Conservation (phyloP, 2,329 filamentous ascomycete genomes). For the Aureobasidium leucospermi region DNA sequence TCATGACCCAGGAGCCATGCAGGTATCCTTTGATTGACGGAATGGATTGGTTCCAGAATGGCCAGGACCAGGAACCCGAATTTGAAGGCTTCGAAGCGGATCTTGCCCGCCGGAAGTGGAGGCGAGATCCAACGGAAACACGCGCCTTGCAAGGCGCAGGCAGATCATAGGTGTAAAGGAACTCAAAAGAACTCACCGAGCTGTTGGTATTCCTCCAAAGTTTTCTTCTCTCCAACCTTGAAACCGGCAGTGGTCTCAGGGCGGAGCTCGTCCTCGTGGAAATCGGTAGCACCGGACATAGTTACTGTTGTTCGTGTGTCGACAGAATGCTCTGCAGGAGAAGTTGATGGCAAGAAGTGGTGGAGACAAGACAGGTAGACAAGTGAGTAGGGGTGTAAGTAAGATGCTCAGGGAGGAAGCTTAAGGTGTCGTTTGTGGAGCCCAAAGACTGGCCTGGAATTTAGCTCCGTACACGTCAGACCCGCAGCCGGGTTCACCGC, state of each 20-base stretch:
- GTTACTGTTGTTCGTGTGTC: constrained; percentile 14
- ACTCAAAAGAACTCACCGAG: constrained; percentile 46
- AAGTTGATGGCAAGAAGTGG: not conserved
- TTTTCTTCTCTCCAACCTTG: constrained; percentile 99
- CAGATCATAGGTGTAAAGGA: not conserved
- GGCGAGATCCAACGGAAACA: not conserved
- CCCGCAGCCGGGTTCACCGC: not conserved
- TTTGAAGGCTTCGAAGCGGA: not conserved
- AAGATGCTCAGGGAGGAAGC: constrained; percentile 5
- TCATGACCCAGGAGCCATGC: not conserved
- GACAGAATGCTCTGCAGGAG: not conserved
- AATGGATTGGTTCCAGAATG: not conserved
- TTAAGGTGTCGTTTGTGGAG: constrained; percentile 10
- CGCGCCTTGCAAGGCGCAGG: not conserved
- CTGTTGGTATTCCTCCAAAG: constrained; percentile 85
- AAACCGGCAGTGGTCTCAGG: constrained; percentile 89
- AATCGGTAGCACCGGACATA: constrained; percentile 27
- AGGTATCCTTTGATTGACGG: not conserved
- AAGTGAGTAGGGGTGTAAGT: not conserved
- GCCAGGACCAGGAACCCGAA: not conserved
- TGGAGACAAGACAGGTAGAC: not conserved
- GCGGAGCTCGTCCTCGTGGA: constrained; percentile 67
- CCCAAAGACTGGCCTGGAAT: constrained; percentile 10
- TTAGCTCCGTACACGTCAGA: constrained; percentile 5
- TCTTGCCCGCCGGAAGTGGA: not conserved